phyloP scores from a whole-genome alignment of 768 basidiomycete genomes.

The Lyophyllum semitale region DNA sequence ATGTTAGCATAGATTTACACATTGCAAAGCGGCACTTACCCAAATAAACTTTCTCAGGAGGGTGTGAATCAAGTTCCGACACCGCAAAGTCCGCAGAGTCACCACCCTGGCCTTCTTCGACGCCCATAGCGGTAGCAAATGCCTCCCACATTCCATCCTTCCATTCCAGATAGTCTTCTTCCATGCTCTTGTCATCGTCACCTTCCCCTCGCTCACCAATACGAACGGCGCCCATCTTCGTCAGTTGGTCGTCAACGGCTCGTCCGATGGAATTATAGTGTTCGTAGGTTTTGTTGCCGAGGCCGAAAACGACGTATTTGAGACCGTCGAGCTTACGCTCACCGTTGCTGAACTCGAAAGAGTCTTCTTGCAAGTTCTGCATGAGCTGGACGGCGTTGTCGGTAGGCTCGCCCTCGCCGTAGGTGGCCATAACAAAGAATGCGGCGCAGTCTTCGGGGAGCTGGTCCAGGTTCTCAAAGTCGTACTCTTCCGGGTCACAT shows the following conservation, averaged over 20 bases:
- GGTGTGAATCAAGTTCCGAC: constrained; percentile 73
- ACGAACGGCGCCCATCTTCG: constrained; percentile 79
- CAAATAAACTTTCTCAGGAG: constrained; percentile 89
- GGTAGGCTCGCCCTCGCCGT: constrained; percentile 98
- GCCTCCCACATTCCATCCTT: constrained; percentile 97
- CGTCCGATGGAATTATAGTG: constrained; percentile 93
- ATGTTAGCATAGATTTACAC: constrained; percentile 13
- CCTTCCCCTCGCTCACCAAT: constrained; percentile 94
- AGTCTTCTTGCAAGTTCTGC: constrained; percentile 87
- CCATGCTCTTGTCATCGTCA: constrained; percentile 99
- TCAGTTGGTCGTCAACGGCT: constrained; percentile 71
- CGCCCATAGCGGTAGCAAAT: constrained; percentile 78
- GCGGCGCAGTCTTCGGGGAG: constrained; percentile 85
- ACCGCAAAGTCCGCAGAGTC: constrained; percentile 95
- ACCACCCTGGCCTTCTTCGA: constrained; percentile 95
- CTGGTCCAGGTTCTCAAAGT: constrained; percentile 94
- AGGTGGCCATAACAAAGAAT: constrained; percentile 97
- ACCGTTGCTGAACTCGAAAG: constrained; percentile 85
- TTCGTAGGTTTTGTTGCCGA: constrained; percentile 93
- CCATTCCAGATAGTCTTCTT: constrained; percentile 99
- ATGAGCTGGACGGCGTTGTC: constrained; percentile 95
- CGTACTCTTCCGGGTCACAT: constrained; percentile 98
- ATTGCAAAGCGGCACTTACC: constrained; percentile 47
- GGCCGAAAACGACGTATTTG: constrained; percentile 93
- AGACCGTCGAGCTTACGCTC: constrained; percentile 75